Conservation (phyloP, 208 protist genomes). For the Porcisia hertigi region DNA sequence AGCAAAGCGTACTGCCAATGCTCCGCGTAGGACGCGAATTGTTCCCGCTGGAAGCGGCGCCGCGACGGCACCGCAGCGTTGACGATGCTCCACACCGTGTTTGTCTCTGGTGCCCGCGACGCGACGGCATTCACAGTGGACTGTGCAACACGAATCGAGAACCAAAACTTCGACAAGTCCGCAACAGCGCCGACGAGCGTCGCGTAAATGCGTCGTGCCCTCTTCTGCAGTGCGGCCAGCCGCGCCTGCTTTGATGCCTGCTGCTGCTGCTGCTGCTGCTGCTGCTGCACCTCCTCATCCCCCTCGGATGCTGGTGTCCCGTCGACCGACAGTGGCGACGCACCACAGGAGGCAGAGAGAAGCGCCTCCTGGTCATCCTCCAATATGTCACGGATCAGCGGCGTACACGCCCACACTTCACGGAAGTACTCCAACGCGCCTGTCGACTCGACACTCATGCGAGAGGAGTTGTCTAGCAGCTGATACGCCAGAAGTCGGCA, state of each 20-base stretch:
- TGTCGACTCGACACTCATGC: constrained; percentile 47
- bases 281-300: neutral
- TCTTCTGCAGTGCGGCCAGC: constrained; percentile 12
- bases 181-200: constrained; percentile 68
- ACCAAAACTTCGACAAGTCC: constrained; percentile 60
- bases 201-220: constrained; percentile 40
- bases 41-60: constrained; percentile 55
- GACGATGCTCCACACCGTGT: constrained; percentile 42
- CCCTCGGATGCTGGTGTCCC: neutral
- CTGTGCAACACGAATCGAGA: constrained; percentile 24
- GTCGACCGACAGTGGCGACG: neutral
- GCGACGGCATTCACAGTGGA: constrained; percentile 29
- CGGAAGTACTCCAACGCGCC: constrained; percentile 56
- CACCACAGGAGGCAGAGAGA: constrained; percentile 14
- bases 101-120: constrained; percentile 32
- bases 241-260: neutral
- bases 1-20: constrained; percentile 86
- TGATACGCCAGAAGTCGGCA: constrained; percentile 68
- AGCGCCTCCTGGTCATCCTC: constrained; percentile 33
- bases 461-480: constrained; percentile 34
- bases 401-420: constrained; percentile 54
- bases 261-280: no score
- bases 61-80: constrained; percentile 53
- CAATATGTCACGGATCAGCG: constrained; percentile 41
- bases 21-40: constrained; percentile 50